Conservation (phyloP, 352 stramenopile genomes). For the Thraustotheca clavata region DNA sequence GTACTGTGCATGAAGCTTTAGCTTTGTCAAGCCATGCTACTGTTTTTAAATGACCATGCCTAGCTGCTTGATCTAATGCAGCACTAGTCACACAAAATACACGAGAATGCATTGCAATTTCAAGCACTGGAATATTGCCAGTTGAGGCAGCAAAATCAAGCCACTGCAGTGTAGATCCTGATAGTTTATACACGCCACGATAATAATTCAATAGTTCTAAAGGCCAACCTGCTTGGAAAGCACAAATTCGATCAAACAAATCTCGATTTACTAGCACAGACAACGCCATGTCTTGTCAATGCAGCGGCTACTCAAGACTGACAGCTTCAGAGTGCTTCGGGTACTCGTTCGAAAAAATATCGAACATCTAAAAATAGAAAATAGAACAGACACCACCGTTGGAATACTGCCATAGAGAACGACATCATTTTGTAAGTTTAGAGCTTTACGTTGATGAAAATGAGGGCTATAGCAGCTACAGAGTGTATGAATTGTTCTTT, state of each 20-base stretch:
- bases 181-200: background rate
- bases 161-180: background rate
- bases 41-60: constrained; percentile 8
- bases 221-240: background rate
- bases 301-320: too few relatives aligned
- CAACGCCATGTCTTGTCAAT: too few relatives aligned
- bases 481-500: too few relatives aligned
- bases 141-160: constrained; percentile 6
- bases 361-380: too few relatives aligned
- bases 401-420: too few relatives aligned
- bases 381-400: too few relatives aligned
- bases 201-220: background rate
- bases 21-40: background rate
- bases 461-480: too few relatives aligned
- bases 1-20: background rate
- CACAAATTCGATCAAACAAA: background rate
- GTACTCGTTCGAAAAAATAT: too few relatives aligned
- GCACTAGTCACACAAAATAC: background rate
- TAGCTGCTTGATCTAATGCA: constrained; percentile 9
- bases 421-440: too few relatives aligned
- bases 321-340: too few relatives aligned
- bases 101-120: background rate
- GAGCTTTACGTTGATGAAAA: too few relatives aligned
- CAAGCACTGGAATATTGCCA: background rate
- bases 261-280: too few relatives aligned